phyloP scores from a whole-genome alignment of 2,329 filamentous ascomycete species.

The Epichloe gansuensis region DNA sequence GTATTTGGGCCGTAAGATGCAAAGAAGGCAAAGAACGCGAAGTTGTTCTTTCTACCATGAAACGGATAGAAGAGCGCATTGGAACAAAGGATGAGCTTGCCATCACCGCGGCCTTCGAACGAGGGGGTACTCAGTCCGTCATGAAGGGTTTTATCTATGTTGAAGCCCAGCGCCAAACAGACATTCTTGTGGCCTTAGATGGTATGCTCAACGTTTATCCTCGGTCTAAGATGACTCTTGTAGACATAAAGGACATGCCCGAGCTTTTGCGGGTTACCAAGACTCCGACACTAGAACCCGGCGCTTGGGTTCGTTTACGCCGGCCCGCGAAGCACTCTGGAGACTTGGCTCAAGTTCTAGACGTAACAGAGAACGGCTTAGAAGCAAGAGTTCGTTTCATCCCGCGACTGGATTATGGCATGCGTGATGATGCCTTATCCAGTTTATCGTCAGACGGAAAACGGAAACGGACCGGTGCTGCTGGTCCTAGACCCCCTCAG shows the following conservation, averaged over 20 bases:
- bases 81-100: conserved; percentile 68
- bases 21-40: conserved; percentile 94
- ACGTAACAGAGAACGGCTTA: conserved; percentile 84
- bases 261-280: conserved; percentile 86
- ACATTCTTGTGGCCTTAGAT: conserved; percentile 72
- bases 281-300: conserved; percentile 70
- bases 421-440: conserved; percentile 57
- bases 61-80: conserved; percentile 69
- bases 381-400: conserved; percentile 81
- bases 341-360: conserved; percentile 83
- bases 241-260: conserved; percentile 95
- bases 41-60: conserved; percentile 76
- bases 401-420: conserved; percentile 80
- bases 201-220: conserved; percentile 84
- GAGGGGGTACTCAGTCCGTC: conserved; percentile 58
- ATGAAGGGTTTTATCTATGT: conserved; percentile 96
- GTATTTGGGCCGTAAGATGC: conserved; percentile 88
- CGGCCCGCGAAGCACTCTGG: conserved; percentile 69
- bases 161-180: conserved; percentile 75
- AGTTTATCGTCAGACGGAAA: conserved; percentile 48
- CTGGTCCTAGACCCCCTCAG: conserved; percentile 65
- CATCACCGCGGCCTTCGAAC: conserved; percentile 86
- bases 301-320: conserved; percentile 83
- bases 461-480: conserved; percentile 57
- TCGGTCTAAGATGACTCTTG: conserved; percentile 70